phyloP scores from a whole-genome alignment of 2,329 filamentous ascomycete species.

The Penicillium vulpinum region DNA sequence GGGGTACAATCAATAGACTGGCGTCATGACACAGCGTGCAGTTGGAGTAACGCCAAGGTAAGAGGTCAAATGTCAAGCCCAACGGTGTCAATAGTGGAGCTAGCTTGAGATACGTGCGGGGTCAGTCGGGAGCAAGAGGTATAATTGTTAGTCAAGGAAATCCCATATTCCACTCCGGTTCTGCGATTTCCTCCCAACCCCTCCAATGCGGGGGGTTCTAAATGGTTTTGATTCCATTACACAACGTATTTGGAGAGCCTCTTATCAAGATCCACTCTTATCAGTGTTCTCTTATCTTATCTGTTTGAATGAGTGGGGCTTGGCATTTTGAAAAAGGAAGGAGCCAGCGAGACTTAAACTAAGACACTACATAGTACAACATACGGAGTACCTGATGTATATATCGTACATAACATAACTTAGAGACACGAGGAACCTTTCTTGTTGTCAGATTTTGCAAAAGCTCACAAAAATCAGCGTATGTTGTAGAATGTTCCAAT shows the following conservation, averaged over 20 bases:
- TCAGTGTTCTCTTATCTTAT: neutral
- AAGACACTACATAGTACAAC: too few relatives aligned
- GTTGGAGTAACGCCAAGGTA: neutral
- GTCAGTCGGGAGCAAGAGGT: neutral
- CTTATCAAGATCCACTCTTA: neutral
- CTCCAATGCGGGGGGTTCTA: neutral
- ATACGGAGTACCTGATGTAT: too few relatives aligned
- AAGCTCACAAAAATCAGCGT: too few relatives aligned
- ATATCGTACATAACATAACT: too few relatives aligned
- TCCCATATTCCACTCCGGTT: too few relatives aligned
- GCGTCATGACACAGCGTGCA: neutral
- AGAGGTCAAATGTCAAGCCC: neutral
- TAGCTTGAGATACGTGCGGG: neutral
- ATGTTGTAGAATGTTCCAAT: neutral
- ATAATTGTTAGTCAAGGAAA: neutral
- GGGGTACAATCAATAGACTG: neutral
- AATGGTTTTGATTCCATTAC: neutral
- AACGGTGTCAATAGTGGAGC: neutral
- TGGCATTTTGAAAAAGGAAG: neutral
- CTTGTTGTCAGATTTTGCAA: too few relatives aligned
- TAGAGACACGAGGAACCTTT: too few relatives aligned
- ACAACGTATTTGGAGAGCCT: neutral
- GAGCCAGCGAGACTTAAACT: neutral
- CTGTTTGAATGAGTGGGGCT: neutral
- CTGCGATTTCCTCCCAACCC: neutral